These are phyloP conservation scores for Tritrichomonas musculus DNA, from an alignment of 208 protist genomes.

Conservation along the genomic window DNA sequence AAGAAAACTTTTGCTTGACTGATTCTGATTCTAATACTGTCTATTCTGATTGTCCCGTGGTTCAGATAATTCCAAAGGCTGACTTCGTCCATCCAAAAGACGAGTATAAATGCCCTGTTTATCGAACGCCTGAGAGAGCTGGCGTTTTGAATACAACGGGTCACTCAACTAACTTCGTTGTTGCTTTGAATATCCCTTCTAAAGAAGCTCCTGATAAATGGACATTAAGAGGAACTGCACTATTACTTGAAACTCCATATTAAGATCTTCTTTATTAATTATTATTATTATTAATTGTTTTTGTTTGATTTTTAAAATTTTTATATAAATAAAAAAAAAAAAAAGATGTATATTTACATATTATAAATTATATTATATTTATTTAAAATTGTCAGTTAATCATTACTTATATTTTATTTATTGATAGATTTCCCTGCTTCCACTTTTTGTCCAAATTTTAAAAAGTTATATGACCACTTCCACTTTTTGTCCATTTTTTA, in stretches of 20 bases:
- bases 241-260: slow-evolving; percentile 43
- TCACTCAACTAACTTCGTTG: slow-evolving; percentile 96
- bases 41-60: background rate
- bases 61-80: background rate
- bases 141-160: slow-evolving; percentile 81
- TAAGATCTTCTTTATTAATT: too few relatives aligned
- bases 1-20: background rate
- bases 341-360: too few relatives aligned
- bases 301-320: too few relatives aligned
- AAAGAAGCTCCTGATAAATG: slow-evolving; percentile 69
- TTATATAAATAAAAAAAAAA: too few relatives aligned
- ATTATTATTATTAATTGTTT: too few relatives aligned
- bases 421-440: too few relatives aligned
- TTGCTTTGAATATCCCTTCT: slow-evolving; percentile 79
- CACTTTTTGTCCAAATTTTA: too few relatives aligned
- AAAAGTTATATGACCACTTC: too few relatives aligned
- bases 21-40: background rate
- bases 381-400: too few relatives aligned
- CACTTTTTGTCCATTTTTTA: too few relatives aligned
- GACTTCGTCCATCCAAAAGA: background rate
- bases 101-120: slow-evolving; percentile 38
- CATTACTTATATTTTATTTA: too few relatives aligned
- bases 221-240: slow-evolving; percentile 74
- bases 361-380: too few relatives aligned
- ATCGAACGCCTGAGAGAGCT: background rate